Evolutionary conservation across 2,329 filamentous ascomycete genomes (phyloP), one percentile per base, ranked within the genome.

Genomic region (Ophiosphaerella herpotricha): DNA sequence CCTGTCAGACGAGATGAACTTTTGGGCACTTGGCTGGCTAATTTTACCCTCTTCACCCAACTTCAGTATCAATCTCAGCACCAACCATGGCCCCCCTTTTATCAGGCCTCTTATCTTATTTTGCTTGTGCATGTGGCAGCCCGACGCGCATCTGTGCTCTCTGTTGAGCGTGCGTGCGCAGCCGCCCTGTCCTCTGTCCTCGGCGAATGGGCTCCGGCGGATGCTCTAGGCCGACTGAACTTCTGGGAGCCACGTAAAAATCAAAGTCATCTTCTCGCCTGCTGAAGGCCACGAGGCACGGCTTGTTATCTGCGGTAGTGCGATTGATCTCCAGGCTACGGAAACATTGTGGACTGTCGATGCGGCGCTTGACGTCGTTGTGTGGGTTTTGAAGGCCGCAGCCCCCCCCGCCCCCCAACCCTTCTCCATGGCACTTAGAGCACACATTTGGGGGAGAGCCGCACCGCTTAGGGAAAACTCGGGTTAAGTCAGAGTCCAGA

Each of bases 91-190:
- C 7, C 14, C 40, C 40, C 40, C 31, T 42, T 23, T 39, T 43
- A 9, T 16, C 23, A 7, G 21, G 32, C 18, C n/a, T 18, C 21
- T 13, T 14, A 32, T 32, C 18, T 23, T 23, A 13, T 11, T 31
- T 38, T 32, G 43, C 34, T 45, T 33, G 26, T 39, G 45, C 37
- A 33, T 13, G 7, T 41, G 39, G 31, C 23, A 41, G 26, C 46
- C 39, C 26, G 35, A 45, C 35, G 18, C 24, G 35, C 12, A 45
- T 38, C 43, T 45, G 43, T 45, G 43, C 43, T 18, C 35, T 42
- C 29, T 42, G 39, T 42, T 42, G 39, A 42, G 24, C n/a, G 39
- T 42, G 23, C 31, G 18, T 21, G 18, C 18, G 18, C 4, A 21
- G 18, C 18, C 18, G 18, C 18, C 18, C 4, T 21, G 11, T 21